A percentile compares a stretch with the other conserved stretches of the same genome.
These are phyloP conservation scores for Penicillium vulpinum DNA, from an alignment of 2,329 filamentous ascomycete species.

Conservation along the genomic window DNA sequence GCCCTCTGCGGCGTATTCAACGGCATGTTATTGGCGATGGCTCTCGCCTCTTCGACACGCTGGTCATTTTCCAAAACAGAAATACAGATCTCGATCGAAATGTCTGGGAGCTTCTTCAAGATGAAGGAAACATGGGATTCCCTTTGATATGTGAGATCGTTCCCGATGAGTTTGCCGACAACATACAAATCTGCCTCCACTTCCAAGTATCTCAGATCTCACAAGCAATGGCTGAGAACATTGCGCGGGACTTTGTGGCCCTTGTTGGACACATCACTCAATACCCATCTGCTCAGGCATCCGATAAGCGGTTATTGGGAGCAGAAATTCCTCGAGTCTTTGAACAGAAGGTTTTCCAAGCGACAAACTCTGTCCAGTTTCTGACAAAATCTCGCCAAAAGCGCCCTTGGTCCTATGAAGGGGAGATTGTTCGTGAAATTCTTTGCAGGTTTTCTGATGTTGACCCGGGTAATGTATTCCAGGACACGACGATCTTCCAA, in stretches of 20 bases:
- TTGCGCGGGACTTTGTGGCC: slow-evolving; percentile 33
- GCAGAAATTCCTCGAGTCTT: slow-evolving; percentile 31
- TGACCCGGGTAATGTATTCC: slow-evolving; percentile 53
- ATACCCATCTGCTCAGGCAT: slow-evolving; percentile 33
- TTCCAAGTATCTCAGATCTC: slow-evolving; percentile 47
- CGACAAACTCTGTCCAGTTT: background rate
- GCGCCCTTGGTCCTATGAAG: slow-evolving; percentile 52
- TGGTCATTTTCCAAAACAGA: slow-evolving; percentile 75
- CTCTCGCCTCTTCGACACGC: slow-evolving; percentile 70
- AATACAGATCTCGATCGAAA: slow-evolving; percentile 44
- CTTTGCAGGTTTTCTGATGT: slow-evolving; percentile 61
- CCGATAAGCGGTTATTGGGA: slow-evolving; percentile 26
- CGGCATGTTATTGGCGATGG: slow-evolving; percentile 48
- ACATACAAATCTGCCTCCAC: slow-evolving; percentile 62
- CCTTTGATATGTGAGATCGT: slow-evolving; percentile 75
- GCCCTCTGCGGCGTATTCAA: slow-evolving; percentile 72
- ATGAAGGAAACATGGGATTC: slow-evolving; percentile 60
- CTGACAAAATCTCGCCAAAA: slow-evolving; percentile 7
- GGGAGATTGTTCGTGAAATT: slow-evolving; percentile 56
- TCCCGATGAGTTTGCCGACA: slow-evolving; percentile 56
- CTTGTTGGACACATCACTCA: slow-evolving; percentile 36
- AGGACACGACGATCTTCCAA: slow-evolving; percentile 73
- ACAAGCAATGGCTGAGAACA: slow-evolving; percentile 19
- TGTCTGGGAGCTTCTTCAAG: slow-evolving; percentile 54
- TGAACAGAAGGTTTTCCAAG: slow-evolving; percentile 11